Evolutionary conservation across 495 filamentous ascomycete species (phyloP).

Genomic region (Penicillium pulvis): DNA sequence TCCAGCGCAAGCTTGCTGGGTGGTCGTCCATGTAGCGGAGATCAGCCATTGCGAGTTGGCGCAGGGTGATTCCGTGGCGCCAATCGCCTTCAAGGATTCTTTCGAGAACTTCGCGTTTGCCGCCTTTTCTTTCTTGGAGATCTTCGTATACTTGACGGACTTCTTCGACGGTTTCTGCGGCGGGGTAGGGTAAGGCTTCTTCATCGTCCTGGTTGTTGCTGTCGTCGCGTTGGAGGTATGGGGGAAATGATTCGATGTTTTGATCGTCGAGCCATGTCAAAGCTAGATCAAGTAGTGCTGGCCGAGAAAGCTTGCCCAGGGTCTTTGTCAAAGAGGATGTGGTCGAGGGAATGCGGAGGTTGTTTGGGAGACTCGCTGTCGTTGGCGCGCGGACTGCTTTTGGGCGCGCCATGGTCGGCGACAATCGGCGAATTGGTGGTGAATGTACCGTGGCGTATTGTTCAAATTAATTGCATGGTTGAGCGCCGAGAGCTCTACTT

Average conservation of each 20-base stretch:
- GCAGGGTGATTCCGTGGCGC: slow-evolving; percentile 73
- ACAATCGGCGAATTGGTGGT: background rate
- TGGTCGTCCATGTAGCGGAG: slow-evolving; percentile 78
- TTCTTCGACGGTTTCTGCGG: slow-evolving; percentile 61
- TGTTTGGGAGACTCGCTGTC: slow-evolving; percentile 52
- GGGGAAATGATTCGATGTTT: slow-evolving; percentile 56
- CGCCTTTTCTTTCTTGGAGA: slow-evolving; percentile 60
- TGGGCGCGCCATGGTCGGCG: slow-evolving; percentile 41
- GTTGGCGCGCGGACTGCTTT: slow-evolving; percentile 48
- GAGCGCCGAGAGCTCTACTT: background rate
- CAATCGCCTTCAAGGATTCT: slow-evolving; percentile 81
- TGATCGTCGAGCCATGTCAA: slow-evolving; percentile 72
- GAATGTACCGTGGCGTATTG: background rate
- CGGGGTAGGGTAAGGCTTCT: slow-evolving; percentile 58
- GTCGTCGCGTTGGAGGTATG: slow-evolving; percentile 37
- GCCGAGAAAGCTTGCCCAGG: slow-evolving; percentile 68
- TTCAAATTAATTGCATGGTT: slow-evolving; percentile 8
- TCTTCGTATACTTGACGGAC: slow-evolving; percentile 63
- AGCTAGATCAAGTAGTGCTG: slow-evolving; percentile 67
- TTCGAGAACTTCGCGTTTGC: slow-evolving; percentile 73
- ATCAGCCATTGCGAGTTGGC: slow-evolving; percentile 80
- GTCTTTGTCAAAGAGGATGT: slow-evolving; percentile 63
- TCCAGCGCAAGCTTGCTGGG: slow-evolving; percentile 72
- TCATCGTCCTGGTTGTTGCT: slow-evolving; percentile 33
- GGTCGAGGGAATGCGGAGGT: slow-evolving; percentile 62